Conservation (phyloP, 495 filamentous ascomycete genomes). For the Hamigera avellanea region DNA sequence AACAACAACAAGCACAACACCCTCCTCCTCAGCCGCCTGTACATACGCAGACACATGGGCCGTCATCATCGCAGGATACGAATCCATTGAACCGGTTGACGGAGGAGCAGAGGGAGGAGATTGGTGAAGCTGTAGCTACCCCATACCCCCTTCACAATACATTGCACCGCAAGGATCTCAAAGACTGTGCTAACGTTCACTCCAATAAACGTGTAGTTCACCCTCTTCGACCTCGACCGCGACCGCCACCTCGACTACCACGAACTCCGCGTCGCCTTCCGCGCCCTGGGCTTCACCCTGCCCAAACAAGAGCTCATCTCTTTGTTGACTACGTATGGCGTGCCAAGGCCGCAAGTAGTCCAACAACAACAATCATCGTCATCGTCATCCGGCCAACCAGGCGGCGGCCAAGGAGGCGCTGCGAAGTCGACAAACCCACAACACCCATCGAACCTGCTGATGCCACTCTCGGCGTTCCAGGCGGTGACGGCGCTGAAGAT, state of each 20-base stretch:
- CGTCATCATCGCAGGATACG: slow-evolving; percentile 29
- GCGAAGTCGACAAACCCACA: slow-evolving; percentile 23
- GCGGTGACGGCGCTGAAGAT: slow-evolving; percentile 71
- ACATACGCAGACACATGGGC: slow-evolving; percentile 25
- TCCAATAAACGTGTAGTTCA: slow-evolving; percentile 71
- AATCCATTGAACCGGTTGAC: slow-evolving; percentile 46
- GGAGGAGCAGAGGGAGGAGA: slow-evolving; percentile 82
- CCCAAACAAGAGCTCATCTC: slow-evolving; percentile 70
- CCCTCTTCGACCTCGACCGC: slow-evolving; percentile 94
- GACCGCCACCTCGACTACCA: slow-evolving; percentile 92
- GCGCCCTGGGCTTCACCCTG: slow-evolving; percentile 88
- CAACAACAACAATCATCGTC: slow-evolving; percentile 11
- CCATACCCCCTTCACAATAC: neutral
- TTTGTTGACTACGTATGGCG: slow-evolving; percentile 63
- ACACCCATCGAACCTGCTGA: slow-evolving; percentile 46
- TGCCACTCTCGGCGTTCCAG: slow-evolving; percentile 65
- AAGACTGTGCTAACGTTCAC: neutral
- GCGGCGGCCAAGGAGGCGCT: neutral
- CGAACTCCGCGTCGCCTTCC: slow-evolving; percentile 94
- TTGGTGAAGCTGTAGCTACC: slow-evolving; percentile 71
- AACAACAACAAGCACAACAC: too few species aligned
- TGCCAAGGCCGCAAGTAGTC: slow-evolving; percentile 40
- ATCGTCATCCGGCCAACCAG: slow-evolving; percentile 2
- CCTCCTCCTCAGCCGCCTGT: slow-evolving; percentile 10
- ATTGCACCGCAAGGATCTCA: too few species aligned